These are phyloP conservation scores for Trametes pubescens DNA, from an alignment of 1,284 basidiomycete species.

Conservation along the genomic window DNA sequence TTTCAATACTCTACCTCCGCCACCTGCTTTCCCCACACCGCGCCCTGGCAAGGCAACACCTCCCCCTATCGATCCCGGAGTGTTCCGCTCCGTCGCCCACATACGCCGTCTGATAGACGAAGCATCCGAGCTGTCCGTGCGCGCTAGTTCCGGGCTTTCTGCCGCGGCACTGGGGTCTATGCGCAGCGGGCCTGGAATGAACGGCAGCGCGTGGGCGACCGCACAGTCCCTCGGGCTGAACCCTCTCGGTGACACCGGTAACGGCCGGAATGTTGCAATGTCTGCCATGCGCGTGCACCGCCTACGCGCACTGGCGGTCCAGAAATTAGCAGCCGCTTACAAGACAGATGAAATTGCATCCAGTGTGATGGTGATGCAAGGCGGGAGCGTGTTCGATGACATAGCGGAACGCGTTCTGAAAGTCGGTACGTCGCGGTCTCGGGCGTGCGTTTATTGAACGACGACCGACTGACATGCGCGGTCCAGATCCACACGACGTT, in stretches of 20 bases:
- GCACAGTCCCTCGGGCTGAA: slow-evolving; percentile 69
- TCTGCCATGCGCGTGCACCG: slow-evolving; percentile 81
- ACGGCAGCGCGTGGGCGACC: slow-evolving; percentile 61
- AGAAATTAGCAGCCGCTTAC: slow-evolving; percentile 84
- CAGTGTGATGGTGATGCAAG: slow-evolving; percentile 91
- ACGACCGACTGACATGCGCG: neutral
- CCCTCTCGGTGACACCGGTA: slow-evolving; percentile 54
- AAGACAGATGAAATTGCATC: slow-evolving; percentile 85
- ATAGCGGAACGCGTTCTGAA: slow-evolving; percentile 82
- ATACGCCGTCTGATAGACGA: slow-evolving; percentile 85
- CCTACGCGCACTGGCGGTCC: slow-evolving; percentile 77
- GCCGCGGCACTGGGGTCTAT: slow-evolving; percentile 73
- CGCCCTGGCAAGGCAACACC: slow-evolving; percentile 71
- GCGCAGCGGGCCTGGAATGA: slow-evolving; percentile 48
- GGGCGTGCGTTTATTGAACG: neutral
- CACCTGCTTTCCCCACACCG: slow-evolving; percentile 56
- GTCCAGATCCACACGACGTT: slow-evolving; percentile 71
- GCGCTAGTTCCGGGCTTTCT: slow-evolving; percentile 81
- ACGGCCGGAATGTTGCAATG: slow-evolving; percentile 80
- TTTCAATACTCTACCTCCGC: slow-evolving; percentile 48
- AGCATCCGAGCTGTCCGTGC: slow-evolving; percentile 81
- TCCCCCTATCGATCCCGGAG: slow-evolving; percentile 85
- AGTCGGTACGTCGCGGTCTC: slow-evolving; percentile 57
- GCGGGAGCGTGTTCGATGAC: slow-evolving; percentile 87
- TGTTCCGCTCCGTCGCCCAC: slow-evolving; percentile 74